phyloP scores from a whole-genome alignment of 1,284 basidiomycete species.

The Entoloma clypeatum region DNA sequence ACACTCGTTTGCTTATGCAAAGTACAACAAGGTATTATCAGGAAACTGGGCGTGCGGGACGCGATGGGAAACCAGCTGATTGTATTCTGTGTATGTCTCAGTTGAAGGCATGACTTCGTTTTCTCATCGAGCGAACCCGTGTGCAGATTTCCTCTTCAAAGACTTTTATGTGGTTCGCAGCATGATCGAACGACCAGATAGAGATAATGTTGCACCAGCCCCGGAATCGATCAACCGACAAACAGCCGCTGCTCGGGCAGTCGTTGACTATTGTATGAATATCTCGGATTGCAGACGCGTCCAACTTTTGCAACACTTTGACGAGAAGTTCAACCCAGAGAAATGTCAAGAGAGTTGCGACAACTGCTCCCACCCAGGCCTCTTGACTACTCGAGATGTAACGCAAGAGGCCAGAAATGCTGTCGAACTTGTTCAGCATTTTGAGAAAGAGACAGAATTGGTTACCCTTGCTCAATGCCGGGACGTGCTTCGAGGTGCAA shows the following conservation, averaged over 20 bases:
- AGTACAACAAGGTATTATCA: conserved; percentile 40
- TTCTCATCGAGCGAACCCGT: conserved; percentile 1
- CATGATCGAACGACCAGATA: conserved; percentile 36
- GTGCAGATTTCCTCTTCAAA: conserved; percentile 35
- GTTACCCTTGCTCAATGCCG: conserved; percentile 49
- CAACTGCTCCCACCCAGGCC: conserved; percentile 60
- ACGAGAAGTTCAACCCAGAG: conserved; percentile 57
- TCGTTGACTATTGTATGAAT: conserved; percentile 76
- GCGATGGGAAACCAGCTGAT: conserved; percentile 43
- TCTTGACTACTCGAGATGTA: conserved; percentile 45
- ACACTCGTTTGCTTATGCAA: background rate
- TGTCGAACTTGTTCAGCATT: conserved; percentile 49
- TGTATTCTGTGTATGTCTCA: conserved; percentile 41
- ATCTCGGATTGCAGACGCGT: conserved; percentile 83
- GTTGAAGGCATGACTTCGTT: background rate
- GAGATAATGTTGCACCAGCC: conserved; percentile 26
- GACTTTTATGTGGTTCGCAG: conserved; percentile 35
- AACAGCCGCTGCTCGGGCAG: conserved; percentile 35
- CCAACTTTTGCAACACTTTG: conserved; percentile 75
- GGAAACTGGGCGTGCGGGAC: conserved; percentile 49
- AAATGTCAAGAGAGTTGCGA: conserved; percentile 69
- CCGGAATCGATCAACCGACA: conserved; percentile 37
- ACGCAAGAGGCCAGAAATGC: conserved; percentile 48
- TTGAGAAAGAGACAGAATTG: conserved; percentile 33
- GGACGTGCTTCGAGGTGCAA: conserved; percentile 62